A percentile compares a stretch with the other conserved stretches of the same genome.
Evolutionary conservation across 2,329 filamentous ascomycete species (phyloP).

Genomic region (Nemania abortiva): DNA sequence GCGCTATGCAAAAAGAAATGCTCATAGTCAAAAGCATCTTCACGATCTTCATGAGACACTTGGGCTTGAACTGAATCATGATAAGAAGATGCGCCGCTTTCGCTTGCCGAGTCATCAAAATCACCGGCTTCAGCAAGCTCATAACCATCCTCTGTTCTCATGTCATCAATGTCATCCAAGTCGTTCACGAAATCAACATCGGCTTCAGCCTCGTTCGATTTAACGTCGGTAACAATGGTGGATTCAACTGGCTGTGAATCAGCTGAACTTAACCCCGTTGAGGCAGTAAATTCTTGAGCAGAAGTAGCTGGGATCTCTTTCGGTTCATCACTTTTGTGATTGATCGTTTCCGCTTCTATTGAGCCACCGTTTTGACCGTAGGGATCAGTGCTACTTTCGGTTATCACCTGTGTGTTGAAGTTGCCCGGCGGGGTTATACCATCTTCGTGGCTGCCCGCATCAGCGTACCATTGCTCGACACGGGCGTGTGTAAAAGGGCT

Average conservation of each 20-base stretch:
- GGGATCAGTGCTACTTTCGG: conserved; percentile 33
- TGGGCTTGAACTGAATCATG: conserved; percentile 70
- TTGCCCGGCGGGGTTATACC: conserved; percentile 9
- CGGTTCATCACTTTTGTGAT: conserved; percentile 47
- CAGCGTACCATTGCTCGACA: conserved; percentile 65
- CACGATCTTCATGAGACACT: conserved; percentile 88
- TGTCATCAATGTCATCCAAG: conserved; percentile 35
- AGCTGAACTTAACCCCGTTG: conserved; percentile 40
- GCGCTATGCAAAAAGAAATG: conserved; percentile 95
- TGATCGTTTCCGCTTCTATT: conserved; percentile 21
- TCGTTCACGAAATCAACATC: conserved; percentile 32
- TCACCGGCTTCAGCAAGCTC: conserved; percentile 54
- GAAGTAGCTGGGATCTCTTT: conserved; percentile 48
- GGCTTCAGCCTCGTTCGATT: conserved; percentile 45
- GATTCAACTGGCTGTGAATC: conserved; percentile 29
- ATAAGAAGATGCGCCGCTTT: conserved; percentile 73
- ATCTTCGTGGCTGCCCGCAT: conserved; percentile 47
- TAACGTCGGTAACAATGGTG: conserved; percentile 23
- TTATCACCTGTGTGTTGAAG: conserved; percentile 12
- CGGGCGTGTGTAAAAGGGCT: conserved; percentile 82
- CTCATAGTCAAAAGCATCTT: conserved; percentile 96
- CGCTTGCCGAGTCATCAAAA: conserved; percentile 61
- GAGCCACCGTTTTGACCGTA: conserved; percentile 37
- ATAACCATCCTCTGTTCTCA: conserved; percentile 48
- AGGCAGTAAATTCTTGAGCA: conserved; percentile 45